Conservation (phyloP, 208 protist genomes). For the Crithidia thermophila region DNA sequence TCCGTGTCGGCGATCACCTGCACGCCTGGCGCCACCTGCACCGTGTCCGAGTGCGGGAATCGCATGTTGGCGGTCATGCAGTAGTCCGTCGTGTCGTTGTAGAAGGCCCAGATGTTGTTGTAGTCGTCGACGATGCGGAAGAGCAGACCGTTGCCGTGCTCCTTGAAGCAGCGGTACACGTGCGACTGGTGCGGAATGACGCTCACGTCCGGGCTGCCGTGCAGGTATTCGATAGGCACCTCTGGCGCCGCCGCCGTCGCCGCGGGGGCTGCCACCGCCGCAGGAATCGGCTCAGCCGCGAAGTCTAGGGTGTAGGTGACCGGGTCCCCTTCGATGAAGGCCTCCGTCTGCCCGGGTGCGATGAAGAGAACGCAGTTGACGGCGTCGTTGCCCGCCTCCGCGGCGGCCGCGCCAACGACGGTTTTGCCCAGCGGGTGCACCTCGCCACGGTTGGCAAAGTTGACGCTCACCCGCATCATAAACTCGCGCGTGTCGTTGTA, state of each 20-base stretch:
- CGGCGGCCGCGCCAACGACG: conserved; percentile 17
- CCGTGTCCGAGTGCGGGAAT: conserved; percentile 25
- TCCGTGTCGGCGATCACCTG: conserved; percentile 27
- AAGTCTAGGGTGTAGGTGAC: conserved; percentile 60
- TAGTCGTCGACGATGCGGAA: conserved; percentile 80
- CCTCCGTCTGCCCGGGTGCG: conserved; percentile 50
- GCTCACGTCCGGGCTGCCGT: conserved; percentile 53
- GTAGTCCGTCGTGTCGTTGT: conserved; percentile 86
- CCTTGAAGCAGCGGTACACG: conserved; percentile 73
- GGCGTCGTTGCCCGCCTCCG: conserved; percentile 18
- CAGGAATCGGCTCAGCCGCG: conserved; percentile 55
- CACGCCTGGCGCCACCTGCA: conserved; percentile 46
- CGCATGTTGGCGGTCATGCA: conserved; percentile 67
- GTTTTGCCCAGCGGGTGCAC: conserved; percentile 35
- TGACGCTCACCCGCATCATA: conserved; percentile 56
- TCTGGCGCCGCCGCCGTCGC: not conserved
- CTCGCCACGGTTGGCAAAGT: conserved; percentile 39
- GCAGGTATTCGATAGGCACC: conserved; percentile 39
- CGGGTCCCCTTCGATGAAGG: conserved; percentile 60
- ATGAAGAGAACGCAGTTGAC: conserved; percentile 51
- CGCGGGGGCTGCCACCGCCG: no score
- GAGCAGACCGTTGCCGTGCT: conserved; percentile 74
- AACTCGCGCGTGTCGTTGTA: conserved; percentile 69
- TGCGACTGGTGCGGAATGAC: conserved; percentile 62
- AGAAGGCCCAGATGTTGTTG: conserved; percentile 77